phyloP scores from a whole-genome alignment of 1,284 basidiomycete species.

The Kwoniella shivajii region DNA sequence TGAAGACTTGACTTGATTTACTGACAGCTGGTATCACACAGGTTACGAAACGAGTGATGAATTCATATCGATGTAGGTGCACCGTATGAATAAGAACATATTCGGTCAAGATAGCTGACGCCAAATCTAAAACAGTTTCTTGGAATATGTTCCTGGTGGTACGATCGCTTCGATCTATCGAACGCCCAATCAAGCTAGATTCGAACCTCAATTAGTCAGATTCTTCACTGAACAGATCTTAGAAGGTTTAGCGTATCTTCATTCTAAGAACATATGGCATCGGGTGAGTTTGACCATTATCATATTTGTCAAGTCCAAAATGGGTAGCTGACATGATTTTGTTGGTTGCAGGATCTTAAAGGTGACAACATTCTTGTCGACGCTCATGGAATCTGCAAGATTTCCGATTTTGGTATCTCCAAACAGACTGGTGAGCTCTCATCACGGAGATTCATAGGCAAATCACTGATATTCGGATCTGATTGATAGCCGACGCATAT shows the following conservation, averaged over 20 bases:
- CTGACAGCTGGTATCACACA: constrained; percentile 15
- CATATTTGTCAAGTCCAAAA: not conserved
- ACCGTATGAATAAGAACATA: not conserved
- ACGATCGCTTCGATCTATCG: constrained; percentile 90
- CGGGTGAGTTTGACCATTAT: constrained; percentile 61
- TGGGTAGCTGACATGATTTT: not conserved
- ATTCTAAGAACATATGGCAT: constrained; percentile 88
- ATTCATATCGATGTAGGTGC: constrained; percentile 85
- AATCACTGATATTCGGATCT: constrained; percentile 8
- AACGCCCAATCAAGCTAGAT: constrained; percentile 73
- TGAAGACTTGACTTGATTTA: no score
- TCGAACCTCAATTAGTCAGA: constrained; percentile 84
- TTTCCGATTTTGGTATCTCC: constrained; percentile 91
- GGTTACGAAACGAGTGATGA: constrained; percentile 86
- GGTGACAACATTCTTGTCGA: constrained; percentile 98
- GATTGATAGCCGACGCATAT: constrained; percentile 69
- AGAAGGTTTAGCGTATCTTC: constrained; percentile 88
- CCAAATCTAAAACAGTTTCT: constrained; percentile 64
- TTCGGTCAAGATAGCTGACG: not conserved
- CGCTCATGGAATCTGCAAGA: constrained; percentile 90
- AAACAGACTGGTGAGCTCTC: constrained; percentile 64
- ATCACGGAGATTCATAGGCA: not conserved
- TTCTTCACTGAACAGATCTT: constrained; percentile 93
- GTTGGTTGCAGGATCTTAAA: constrained; percentile 77
- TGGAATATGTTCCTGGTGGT: constrained; percentile 98